Base-by-base conservation (phyloP, 352 stramenopile species). In the Phytophthora citrophthora region DNA sequence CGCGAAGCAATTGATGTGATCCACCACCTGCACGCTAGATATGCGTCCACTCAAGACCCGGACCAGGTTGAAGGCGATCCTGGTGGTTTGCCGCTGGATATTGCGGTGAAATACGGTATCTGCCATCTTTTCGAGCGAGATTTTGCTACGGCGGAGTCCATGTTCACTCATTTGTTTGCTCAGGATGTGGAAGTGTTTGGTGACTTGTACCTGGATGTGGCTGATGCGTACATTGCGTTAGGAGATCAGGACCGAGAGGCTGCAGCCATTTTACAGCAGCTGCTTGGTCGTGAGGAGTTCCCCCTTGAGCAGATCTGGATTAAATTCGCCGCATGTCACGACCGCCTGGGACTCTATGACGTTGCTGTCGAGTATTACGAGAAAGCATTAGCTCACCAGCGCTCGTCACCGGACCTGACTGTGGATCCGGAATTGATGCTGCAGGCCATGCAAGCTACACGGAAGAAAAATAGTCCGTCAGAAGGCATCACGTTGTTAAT, bases 51-150 rank as follows among this genome's bases (percentile, higher is more conserved):
- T 34, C 79, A 86, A 45, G 85, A 90, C 7, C 64, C 77, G 15
- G 62, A 76, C 10, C 75, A 90, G 62, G 74, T 89, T 3, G 86
- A 91, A 32, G 81, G 83, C 0, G 80, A 90, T 18, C 81, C 81
- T 0, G 81, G 77, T 36, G 84, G 80, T 10, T 63, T 96, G 20
- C 88, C 88, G 2, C 76, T 96, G 10, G 88, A 96, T 62, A 94
- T 96, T 58, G 85, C 84, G 2, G 86, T 96, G 15, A 96, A 94
- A 44, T 94, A 93, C 51, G 88, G 88, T 12, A 95, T 95, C 18
- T 95, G 88, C 40, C 81, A 94, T 48, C 68, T 95, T 16, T 91
- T 89, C 54, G 81, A 91, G 46, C 72, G 81, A 6, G 82, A 95
- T 52, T 86, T 88, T 48, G 73, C 74, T 46, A 93, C 82, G 3